Base-by-base conservation (phyloP, 73 alveolate species). In the Blepharisma stoltei region DNA sequence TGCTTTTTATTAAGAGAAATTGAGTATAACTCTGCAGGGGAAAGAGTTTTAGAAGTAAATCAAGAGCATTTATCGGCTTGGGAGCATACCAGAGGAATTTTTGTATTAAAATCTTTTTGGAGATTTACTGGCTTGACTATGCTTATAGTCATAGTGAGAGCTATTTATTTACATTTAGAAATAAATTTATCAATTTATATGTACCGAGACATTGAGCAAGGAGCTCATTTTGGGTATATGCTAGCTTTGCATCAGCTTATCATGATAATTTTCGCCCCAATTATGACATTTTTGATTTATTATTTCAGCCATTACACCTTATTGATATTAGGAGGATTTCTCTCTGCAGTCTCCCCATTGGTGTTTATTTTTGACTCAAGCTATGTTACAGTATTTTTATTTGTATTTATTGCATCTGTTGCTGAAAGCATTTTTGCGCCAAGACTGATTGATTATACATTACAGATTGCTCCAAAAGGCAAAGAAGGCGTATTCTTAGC, bases 401-500 rank as follows among this genome's bases (percentile, higher is more conserved):
- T 60, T 25, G 46, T 60, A 3, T 8, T 60, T 8, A 60, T 60
- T 60, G 73, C 23, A 18, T 60, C 73, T 60, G 23, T 60, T 60
- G 73, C 46, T 1, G 73, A 60, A 60, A 60, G 73, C 45, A 20
- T 60, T 14, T 60, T 14, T 25, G 73, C 73, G 18, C 73, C 73
- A 18, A 14, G 73, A 4, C 46, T 60, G 4, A 60, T 60, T 60
- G 73, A 60, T 25, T 60, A 60, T 25, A 60, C 73, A 2, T 60
- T 60, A 38, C 18, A n/a, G 14, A 60, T 60, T 9, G 73, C 73
- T 25, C 73, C 73, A 25, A n/a, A n/a, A 18, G 73, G 73, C 49
- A 60, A 60, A 60, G 73, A 60, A 60, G 73, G 73, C n/a, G 23
- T 38, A 14, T 60, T 60, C 46, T 14, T 60, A 14, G 73, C 73